Percentiles rank a stretch among this genome's conserved stretches.
phyloP scores from a whole-genome alignment of 176 grass and related monocot species.

The Ananas comosus region DNA sequence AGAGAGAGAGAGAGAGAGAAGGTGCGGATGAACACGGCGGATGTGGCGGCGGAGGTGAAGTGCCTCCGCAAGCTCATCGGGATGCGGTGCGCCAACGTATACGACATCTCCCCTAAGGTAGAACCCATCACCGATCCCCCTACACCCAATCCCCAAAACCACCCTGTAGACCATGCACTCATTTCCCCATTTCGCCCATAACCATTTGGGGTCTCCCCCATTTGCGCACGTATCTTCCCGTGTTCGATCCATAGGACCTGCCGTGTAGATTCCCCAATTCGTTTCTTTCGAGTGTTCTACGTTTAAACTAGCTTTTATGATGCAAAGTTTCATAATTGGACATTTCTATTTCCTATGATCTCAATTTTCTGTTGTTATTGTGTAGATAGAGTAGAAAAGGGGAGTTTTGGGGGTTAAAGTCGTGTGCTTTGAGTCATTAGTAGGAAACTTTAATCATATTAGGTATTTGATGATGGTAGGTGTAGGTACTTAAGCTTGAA shows the following conservation, averaged over 20 bases:
- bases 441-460: neutral
- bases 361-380: neutral
- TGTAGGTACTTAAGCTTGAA: neutral
- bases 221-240: neutral
- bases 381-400: neutral
- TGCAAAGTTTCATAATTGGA: no score
- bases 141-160: neutral
- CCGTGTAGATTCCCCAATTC: no score
- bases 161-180: neutral
- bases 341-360: no score
- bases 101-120: constrained; percentile 92
- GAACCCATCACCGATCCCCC: neutral
- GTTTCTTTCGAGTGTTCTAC: no score
- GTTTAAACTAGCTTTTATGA: no score
- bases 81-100: constrained; percentile 98
- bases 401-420: neutral
- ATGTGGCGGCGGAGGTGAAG: constrained; percentile 98
- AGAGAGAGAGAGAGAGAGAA: constrained; percentile 20
- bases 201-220: neutral
- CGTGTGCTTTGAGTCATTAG: neutral
- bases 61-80: constrained; percentile 94
- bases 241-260: neutral
- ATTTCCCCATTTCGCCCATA: no score
- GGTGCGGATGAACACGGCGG: constrained; percentile 89
- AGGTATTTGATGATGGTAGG: neutral